These are phyloP conservation scores for Brassica carinata DNA, from an alignment of 345 rosid genomes.

Conservation along the genomic window DNA sequence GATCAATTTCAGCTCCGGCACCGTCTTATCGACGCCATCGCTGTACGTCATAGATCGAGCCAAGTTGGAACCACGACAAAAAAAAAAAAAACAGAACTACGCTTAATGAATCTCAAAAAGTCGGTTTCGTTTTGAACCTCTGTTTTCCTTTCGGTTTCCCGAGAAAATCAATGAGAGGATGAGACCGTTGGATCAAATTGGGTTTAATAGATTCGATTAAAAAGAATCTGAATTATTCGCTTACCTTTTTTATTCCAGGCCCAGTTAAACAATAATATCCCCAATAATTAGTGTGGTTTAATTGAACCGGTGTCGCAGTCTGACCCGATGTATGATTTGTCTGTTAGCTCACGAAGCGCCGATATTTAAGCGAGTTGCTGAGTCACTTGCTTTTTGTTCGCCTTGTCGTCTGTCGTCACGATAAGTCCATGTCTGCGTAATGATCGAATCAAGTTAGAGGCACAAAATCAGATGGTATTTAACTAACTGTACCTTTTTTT, in stretches of 20 bases:
- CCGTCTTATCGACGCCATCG: constrained; percentile 52
- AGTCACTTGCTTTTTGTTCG: constrained; percentile 6
- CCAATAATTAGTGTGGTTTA: constrained; percentile 31
- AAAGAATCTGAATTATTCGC: constrained; percentile 28
- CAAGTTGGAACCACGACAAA: background rate
- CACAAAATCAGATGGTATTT: background rate
- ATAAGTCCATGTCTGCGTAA: background rate
- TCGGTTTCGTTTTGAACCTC: constrained; percentile 26
- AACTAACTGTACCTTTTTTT: background rate
- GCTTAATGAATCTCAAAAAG: background rate
- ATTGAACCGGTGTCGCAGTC: constrained; percentile 17
- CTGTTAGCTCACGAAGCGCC: constrained; percentile 1
- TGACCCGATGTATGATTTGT: background rate
- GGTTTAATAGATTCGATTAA: constrained; percentile 1
- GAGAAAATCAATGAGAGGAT: constrained; percentile 14
- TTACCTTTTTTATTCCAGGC: background rate
- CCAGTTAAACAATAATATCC: background rate
- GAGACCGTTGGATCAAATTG: constrained; percentile 38
- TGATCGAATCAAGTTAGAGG: background rate
- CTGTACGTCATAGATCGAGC: constrained; percentile 61
- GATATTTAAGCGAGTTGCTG: background rate
- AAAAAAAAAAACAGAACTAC: background rate
- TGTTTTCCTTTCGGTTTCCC: constrained; percentile 37
- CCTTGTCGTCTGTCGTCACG: background rate
- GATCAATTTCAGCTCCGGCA: constrained; percentile 65